Conservation (phyloP, 306 rosid species). For the Vigna trinervia region DNA sequence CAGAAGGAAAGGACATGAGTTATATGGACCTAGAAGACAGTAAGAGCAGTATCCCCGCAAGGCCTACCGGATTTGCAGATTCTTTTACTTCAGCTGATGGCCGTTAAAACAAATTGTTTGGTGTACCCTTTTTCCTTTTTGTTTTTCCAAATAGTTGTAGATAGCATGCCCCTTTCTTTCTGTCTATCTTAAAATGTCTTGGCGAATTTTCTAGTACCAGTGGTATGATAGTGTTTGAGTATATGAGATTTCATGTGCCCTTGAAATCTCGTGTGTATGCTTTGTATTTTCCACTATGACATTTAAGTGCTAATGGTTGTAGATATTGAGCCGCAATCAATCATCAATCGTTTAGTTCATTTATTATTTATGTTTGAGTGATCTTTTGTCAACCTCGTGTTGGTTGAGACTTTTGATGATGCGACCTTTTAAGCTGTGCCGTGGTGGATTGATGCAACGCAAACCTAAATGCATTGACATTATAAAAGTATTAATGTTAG, state of each 20-base stretch:
- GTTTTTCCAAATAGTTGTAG: conserved; percentile 56
- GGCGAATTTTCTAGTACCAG: conserved; percentile 43
- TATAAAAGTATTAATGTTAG: conserved; percentile 4
- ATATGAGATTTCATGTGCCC: conserved; percentile 54
- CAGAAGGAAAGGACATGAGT: conserved; percentile 84
- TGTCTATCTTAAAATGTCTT: conserved; percentile 45
- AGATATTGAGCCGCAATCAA: conserved; percentile 57
- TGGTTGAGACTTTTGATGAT: conserved; percentile 1
- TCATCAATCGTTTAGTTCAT: conserved; percentile 53
- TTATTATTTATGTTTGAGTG: conserved; percentile 40
- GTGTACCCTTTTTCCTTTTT: conserved; percentile 31
- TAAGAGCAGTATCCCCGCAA: conserved; percentile 93
- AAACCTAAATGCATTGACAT: conserved; percentile 1
- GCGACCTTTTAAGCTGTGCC: neutral
- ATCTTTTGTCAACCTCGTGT: conserved; percentile 30
- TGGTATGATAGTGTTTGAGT: conserved; percentile 45
- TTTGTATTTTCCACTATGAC: conserved; percentile 51
- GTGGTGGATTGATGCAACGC: neutral
- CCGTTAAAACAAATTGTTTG: conserved; percentile 64
- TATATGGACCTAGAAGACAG: conserved; percentile 78
- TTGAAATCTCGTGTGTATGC: conserved; percentile 52
- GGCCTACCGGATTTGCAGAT: conserved; percentile 95
- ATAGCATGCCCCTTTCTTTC: conserved; percentile 52
- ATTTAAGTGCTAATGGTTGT: conserved; percentile 52
- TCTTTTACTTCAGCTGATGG: conserved; percentile 97